Evolutionary conservation across 495 filamentous ascomycete species (phyloP).

Genomic region (Parmelia sp.): DNA sequence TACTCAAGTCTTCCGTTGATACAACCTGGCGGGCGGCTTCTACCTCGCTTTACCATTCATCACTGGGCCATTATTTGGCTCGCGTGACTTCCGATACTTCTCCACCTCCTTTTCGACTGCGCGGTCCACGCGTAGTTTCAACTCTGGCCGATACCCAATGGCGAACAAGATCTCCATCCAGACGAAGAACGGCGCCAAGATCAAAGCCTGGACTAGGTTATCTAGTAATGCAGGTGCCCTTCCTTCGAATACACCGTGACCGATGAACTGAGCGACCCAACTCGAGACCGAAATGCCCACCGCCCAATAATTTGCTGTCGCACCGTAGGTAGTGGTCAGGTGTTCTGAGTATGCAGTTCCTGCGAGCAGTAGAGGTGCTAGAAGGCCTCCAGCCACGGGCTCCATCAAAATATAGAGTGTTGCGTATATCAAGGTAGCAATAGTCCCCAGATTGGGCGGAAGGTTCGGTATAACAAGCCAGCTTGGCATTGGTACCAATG

Average conservation of each 20-base stretch:
- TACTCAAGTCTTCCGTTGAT: too few relatives aligned
- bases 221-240: slow-evolving; percentile 84
- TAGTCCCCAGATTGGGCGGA: slow-evolving; percentile 72
- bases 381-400: slow-evolving; percentile 73
- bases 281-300: slow-evolving; percentile 59
- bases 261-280: slow-evolving; percentile 86
- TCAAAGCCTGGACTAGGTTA: slow-evolving; percentile 82
- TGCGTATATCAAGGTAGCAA: slow-evolving; percentile 64
- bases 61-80: slow-evolving; percentile 22
- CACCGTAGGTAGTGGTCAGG: slow-evolving; percentile 59
- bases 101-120: slow-evolving; percentile 63
- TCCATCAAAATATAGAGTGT: slow-evolving; percentile 87
- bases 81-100: slow-evolving; percentile 47
- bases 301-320: slow-evolving; percentile 63
- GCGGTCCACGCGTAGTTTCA: slow-evolving; percentile 71
- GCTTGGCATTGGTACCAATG: slow-evolving; percentile 63
- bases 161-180: slow-evolving; percentile 93
- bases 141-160: slow-evolving; percentile 81
- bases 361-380: slow-evolving; percentile 66
- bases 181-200: slow-evolving; percentile 96
- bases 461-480: slow-evolving; percentile 67
- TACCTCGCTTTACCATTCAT: slow-evolving; percentile 34
- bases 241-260: slow-evolving; percentile 84
- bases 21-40: neutral
- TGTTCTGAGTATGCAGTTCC: slow-evolving; percentile 70